Base-by-base conservation (phyloP, 768 basidiomycete genomes). In the Cyclocybe aegerita region DNA sequence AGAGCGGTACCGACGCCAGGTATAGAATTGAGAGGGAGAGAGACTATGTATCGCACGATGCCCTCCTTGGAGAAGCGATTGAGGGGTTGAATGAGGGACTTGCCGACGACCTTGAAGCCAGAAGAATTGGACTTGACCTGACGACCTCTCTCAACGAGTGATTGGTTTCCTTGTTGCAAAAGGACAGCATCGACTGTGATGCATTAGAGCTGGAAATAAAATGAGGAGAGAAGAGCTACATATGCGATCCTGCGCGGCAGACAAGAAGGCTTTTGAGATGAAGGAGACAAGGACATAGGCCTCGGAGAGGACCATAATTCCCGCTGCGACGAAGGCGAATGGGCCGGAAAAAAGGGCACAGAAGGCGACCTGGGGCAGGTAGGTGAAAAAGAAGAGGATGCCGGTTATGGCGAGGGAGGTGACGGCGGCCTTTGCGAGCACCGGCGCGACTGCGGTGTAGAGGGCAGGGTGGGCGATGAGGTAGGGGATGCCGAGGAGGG, bases 1-100 rank as follows among this genome's bases (percentile, higher is more conserved):
- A 82, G 60, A 11, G 72, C 77, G 2, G 85, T 86, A 6, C 87
- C 86, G 36, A 87, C 71, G 16, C 78, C 74, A 0, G 87, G 87
- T 17, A 90, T 75, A 31, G 81, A 65, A 67, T 88, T 90, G 45
- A 88, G 73, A 12, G 86, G 87, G 5, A 88, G 69, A 4, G 81
- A 82, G 16, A 86, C 57, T 34, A 87, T 56, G 62, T 88, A 90
- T 57, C 81, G 70, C 12, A 83, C 57, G 39, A 86, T 57, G 10
- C 74, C 72, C 38, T 73, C 73, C 35, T 66, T 69, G 34, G 70
- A 72, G 53, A 80, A 73, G 14, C 69, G 69, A 40, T 70, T 64
- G 17, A 81, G 62, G 9, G 80, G 78, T 55, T 76, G 73, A 15
- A 77, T 71, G 47, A 85, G 64, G 6, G 77, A 65, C 51, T 73